Base-by-base conservation (phyloP, 257 asterid species). In the Solanum okadae region DNA sequence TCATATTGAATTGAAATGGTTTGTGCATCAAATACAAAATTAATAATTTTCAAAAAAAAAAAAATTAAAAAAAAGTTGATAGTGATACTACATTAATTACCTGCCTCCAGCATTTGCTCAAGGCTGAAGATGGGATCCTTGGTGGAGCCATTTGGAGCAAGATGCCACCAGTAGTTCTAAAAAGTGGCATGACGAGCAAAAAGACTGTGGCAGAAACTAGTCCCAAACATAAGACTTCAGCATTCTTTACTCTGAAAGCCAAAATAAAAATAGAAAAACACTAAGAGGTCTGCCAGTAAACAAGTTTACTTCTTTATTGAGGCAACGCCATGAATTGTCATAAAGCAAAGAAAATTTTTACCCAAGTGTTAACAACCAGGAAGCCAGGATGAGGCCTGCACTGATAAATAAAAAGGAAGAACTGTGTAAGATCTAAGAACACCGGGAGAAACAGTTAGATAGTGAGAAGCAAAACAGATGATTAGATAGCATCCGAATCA, bases 331-430 rank as follows among this genome's bases (percentile, higher is more conserved):
- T 22, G 75, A 22, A n/a, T 71, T 37, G 44, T 42, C 37, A 6
- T 76, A 46, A 40, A 40, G n/a, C 31, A 89, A 49, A 84, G 87
- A 7, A 84, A 18, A 34, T 4, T 93, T 94, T 93, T 94, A 97
- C 99, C 99, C 99, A 33, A 97, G 98, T 91, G 95, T 91, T 89
- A 97, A 95, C 93, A 97, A 90, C 99, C 98, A 96, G 90, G 99
- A 97, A 6, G 99, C 99, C 65, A 97, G 91, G 92, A 96, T 96
- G 89, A 97, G 93, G 89, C 99, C 99, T 92, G 98, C 98, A 90
- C 99, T 97, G 99, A 88, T 90, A 93, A 90, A 91, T 67, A 85
- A 89, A 73, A 44, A 67, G 86, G 91, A 59, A 70, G 59, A 91
- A 87, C 61, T 89, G 88, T 84, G 90, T 91, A 93, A 87, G 89